Evolutionary conservation across 1,284 basidiomycete genomes (phyloP).

Genomic region (Schizophyllum commune): DNA sequence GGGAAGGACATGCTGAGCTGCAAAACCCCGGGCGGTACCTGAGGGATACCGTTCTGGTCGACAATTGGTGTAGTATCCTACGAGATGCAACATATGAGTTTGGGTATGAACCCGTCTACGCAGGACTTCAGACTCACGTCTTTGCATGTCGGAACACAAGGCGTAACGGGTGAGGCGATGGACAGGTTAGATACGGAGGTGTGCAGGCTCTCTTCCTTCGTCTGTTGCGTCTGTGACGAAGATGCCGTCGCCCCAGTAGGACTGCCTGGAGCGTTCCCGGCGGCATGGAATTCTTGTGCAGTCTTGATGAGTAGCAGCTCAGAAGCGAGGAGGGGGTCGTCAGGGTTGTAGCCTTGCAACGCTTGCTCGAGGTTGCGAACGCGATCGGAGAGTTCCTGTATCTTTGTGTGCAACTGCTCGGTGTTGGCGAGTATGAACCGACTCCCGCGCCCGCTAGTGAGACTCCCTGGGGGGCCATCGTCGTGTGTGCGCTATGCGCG

Average conservation of each 20-base stretch:
- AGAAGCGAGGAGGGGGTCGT: slow-evolving; percentile 44
- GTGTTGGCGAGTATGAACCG: slow-evolving; percentile 59
- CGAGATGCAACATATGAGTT: neutral
- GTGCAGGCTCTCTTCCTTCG: slow-evolving; percentile 8
- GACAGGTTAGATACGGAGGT: neutral
- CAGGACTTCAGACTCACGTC: slow-evolving; percentile 1
- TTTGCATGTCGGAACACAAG: neutral
- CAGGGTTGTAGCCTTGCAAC: slow-evolving; percentile 36
- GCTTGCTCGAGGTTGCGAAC: slow-evolving; percentile 55
- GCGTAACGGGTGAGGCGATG: neutral
- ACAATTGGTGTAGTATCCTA: neutral
- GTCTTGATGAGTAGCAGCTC: slow-evolving; percentile 42
- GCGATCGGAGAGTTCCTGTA: slow-evolving; percentile 47
- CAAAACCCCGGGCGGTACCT: slow-evolving; percentile 46
- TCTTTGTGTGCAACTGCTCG: slow-evolving; percentile 55
- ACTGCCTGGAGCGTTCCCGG: slow-evolving; percentile 7
- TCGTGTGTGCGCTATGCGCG: neutral
- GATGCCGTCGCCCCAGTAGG: slow-evolving; percentile 10
- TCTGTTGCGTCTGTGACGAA: slow-evolving; percentile 11
- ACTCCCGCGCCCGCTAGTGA: slow-evolving; percentile 42
- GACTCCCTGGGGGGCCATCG: slow-evolving; percentile 9
- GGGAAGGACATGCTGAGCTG: slow-evolving; percentile 56
- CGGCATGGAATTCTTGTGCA: slow-evolving; percentile 39
- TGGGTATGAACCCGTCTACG: neutral
- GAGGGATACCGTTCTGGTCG: slow-evolving; percentile 20